Evolutionary conservation across 768 basidiomycete species (phyloP), one percentile per base, ranked within the genome.

Genomic region (Panus rudis): DNA sequence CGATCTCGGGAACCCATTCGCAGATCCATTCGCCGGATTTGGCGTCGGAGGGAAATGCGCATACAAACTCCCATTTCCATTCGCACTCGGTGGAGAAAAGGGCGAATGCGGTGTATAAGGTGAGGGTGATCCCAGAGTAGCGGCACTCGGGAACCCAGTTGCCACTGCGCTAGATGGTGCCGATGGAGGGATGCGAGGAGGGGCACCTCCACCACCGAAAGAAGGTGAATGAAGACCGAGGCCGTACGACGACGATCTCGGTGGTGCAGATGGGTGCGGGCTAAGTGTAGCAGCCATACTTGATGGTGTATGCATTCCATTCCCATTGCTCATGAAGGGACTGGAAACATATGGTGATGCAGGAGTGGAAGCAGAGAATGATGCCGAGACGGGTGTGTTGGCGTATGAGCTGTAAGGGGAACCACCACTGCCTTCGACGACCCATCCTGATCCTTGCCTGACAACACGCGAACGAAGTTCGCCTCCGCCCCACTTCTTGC

Each of bases 401-500:
- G 60, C 57, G 42, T 68, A 65, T 41, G 58, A 50, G 14, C 55
- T 42, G 44, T 71, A 60, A 2, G 70, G 69, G 22, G 63, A 63
- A 11, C 65, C 63, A n/a, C n/a, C n/a, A n/a, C n/a, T n/a, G 30
- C 75, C 74, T 28, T 84, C 82, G 39, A 76, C 66, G 30, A 71
- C 70, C 79, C 80, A 83, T 3, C 76, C 75, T 22, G 51, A 63
- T 11, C 81, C 81, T 46, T 80, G 79, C 10, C 75, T 69, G 2
- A 78, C 58, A 49, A 82, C 69, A 3, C 86, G 74, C 4, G 84
- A 54, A 24, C 82, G 77, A 1, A 91, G 66, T 41, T 79, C 71
- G 3, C 69, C 65, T 8, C 87, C 83, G 3, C 69, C 72, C 79
- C 85, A 88, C 57, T 84, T 85, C 31, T 70, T 69, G 42, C 82